Evolutionary conservation across 2,329 filamentous ascomycete species (phyloP), one percentile per base, ranked within the genome.

Genomic region (Teratosphaeria pseudoeucalypti): DNA sequence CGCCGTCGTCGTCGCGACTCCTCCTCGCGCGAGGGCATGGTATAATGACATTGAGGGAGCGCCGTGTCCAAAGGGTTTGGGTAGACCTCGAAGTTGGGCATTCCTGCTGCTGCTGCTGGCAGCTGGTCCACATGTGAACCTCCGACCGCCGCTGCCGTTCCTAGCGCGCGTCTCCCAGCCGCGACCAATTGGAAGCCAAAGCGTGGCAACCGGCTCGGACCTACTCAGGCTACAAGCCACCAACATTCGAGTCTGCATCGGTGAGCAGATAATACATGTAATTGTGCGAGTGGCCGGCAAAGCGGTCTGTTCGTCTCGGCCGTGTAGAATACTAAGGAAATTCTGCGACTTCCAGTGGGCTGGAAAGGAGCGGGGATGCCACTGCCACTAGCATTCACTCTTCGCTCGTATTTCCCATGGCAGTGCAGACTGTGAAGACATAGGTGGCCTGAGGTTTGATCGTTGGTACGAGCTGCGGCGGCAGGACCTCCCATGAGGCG

Each of bases 1-100:
- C 67, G 67, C 27, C 69, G 69, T 49, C 69, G 68, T 39, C 69
- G 62, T 54, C 62, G 65, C 39, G 61, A 62, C 59, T 67, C 63
- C 60, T 67, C 67, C 58, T 65, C 63, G 61, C 57, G 61, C 59
- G 34, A 59, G 57, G 65, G 60, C 65, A 67, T 67, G 58, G 39
- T 62, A 53, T 47, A 61, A 53, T 47, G 32, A 49, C 54, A 49
- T 56, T n/a, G 37, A 27, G 19, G 49, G 11, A 66, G 62, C 29
- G 64, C 63, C 49, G 47, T 49, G 57, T 65, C 63, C 34, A 55
- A 37, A 52, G 62, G 54, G 49, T 64, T 60, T 19, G 63, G 63
- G 49, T 63, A 65, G 57, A 55, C 57, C 39, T 49, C 49, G 47
- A 58, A 57, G 12, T 54, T 54, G 53, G 53, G 27, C 53, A 54